Evolutionary conservation across 208 protist species (phyloP).

Genomic region (Trichomonas gallinae): DNA sequence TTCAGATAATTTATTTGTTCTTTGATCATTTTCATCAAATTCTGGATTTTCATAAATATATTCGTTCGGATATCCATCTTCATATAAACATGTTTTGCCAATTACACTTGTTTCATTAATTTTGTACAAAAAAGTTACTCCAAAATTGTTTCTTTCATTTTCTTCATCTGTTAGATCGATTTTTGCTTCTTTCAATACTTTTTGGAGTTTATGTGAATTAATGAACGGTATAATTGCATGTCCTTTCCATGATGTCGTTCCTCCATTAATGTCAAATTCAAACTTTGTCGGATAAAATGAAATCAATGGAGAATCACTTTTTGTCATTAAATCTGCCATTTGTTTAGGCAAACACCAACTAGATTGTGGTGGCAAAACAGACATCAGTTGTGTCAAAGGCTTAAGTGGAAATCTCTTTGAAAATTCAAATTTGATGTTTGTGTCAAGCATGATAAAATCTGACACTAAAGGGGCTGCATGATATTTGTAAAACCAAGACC

Average conservation of each 20-base stretch:
- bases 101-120: background rate
- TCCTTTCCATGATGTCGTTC: conserved; percentile 51
- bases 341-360: background rate
- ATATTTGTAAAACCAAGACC: conserved; percentile 91
- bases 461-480: conserved; percentile 89
- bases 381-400: conserved; percentile 91
- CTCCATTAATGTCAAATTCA: conserved; percentile 79
- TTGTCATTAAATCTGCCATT: conserved; percentile 20
- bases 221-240: conserved; percentile 70
- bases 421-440: conserved; percentile 36
- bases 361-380: conserved; percentile 49
- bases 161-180: background rate
- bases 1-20: too few species aligned
- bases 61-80: too few species aligned
- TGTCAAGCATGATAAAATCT: conserved; percentile 45
- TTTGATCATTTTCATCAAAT: too few species aligned
- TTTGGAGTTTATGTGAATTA: conserved; percentile 46
- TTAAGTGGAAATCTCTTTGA: conserved; percentile 54
- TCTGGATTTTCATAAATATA: too few species aligned
- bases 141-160: background rate
- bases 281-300: conserved; percentile 90
- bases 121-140: background rate
- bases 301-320: conserved; percentile 64
- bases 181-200: background rate
- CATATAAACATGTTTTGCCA: too few species aligned